Evolutionary conservation across 208 protist species (phyloP), one percentile per base, ranked within the genome.

Genomic region (Acanthamoeba polyphaga): DNA sequence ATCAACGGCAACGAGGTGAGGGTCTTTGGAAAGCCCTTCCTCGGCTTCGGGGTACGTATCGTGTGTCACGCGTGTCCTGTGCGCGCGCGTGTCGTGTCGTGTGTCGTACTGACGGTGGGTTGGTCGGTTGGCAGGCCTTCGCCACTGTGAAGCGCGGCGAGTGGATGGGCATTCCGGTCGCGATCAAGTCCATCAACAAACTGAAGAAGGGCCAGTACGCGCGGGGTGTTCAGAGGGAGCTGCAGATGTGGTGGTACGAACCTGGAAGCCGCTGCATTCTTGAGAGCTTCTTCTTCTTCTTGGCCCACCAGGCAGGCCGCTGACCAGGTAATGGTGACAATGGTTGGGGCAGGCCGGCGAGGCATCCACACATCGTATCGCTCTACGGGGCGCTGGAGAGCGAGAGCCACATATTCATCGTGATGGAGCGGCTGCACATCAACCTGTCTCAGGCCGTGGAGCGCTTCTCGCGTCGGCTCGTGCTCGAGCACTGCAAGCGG

Each of bases 121-220:
- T 15, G 15, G 32, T 32, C 68, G 55, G 55, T 62, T 62, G 55
- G 43, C 74, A 84, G 74, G 88, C 88, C 19, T 93, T 93, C 15
- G 88, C 60, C 68, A n/a, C 34, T 1, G 88, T 93, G 24, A 93
- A 76, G 88, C 88, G 88, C 9, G 88, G 64, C 29, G 64, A 93
- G 62, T 93, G 88, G 88, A 76, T 78, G 38, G 88, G 88, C 19
- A 46, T 93, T 19, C 88, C 88, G 5, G 62, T 93, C 15, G 88
- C 88, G n/a, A 49, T 93, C 88, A 93, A 93, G 51, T 72, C 88
- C 60, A 93, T 93, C 88, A 93, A 93, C 68, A 93, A 93, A 32
- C 88, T 93, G 32, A 93, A 93, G 88, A 93, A 93, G 38, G 68
- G 68, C 51, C 88, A 93, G n/a, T 93, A 93, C 60, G 88, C 88